Conservation (phyloP, 306 rosid genomes). For the Cicer yamashitae region DNA sequence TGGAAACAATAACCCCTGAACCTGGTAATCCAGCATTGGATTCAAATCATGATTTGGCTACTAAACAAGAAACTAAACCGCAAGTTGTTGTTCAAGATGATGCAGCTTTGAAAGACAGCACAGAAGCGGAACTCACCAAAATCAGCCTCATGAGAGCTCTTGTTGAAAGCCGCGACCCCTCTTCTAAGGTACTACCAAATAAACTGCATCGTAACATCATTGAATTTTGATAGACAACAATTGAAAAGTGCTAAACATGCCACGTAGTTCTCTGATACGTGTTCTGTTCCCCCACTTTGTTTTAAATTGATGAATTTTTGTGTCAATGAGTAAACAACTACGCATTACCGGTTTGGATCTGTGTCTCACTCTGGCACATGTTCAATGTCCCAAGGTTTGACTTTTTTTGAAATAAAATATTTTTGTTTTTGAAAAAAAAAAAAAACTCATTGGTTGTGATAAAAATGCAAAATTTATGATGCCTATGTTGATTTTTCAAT, state of each 20-base stretch:
- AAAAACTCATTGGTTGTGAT: background rate
- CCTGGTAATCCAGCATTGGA: background rate
- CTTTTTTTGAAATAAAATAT: background rate
- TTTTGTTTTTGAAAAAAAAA: background rate
- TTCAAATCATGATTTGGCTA: background rate
- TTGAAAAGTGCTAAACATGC: background rate
- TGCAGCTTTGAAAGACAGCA: constrained; percentile 17
- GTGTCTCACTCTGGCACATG: background rate
- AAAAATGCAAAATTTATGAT: constrained; percentile 16
- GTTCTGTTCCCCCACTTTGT: background rate
- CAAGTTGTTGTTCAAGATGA: constrained; percentile 8
- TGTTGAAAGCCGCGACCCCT: constrained; percentile 50
- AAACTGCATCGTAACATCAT: background rate
- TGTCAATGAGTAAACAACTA: background rate
- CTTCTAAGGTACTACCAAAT: constrained; percentile 42
- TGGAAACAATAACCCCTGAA: constrained; percentile 36
- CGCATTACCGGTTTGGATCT: background rate
- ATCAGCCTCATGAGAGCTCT: constrained; percentile 49
- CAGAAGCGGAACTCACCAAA: constrained; percentile 46
- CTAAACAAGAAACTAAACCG: background rate
- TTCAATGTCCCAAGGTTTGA: constrained; percentile 1
- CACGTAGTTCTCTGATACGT: background rate
- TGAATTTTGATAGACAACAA: background rate
- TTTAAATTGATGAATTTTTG: background rate
- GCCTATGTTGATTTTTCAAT: background rate